Percentiles rank a stretch among this genome's conserved stretches.
These are phyloP conservation scores for Casuarina equisetifolia DNA, from an alignment of 306 rosid genomes.

Conservation along the genomic window DNA sequence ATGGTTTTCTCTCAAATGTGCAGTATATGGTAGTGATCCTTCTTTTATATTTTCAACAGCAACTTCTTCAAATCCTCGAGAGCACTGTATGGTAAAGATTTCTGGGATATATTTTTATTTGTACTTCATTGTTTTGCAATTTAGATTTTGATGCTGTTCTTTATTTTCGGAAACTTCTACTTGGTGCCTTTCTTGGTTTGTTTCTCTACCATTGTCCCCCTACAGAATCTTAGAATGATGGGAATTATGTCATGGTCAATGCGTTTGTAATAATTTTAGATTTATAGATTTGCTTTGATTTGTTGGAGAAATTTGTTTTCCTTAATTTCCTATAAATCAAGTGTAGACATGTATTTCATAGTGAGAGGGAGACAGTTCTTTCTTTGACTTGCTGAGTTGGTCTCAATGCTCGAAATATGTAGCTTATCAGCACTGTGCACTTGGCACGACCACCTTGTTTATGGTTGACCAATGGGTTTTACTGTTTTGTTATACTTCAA, in stretches of 20 bases:
- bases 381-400: slow-evolving; percentile 4
- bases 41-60: slow-evolving; percentile 89
- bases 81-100: slow-evolving; percentile 81
- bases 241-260: neutral
- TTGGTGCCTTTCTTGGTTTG: neutral
- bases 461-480: neutral
- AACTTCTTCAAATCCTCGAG: slow-evolving; percentile 85
- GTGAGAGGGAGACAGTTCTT: neutral
- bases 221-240: neutral
- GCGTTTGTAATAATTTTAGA: neutral
- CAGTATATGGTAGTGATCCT: slow-evolving; percentile 94
- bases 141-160: slow-evolving; percentile 15
- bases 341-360: neutral
- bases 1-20: slow-evolving; percentile 35
- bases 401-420: neutral
- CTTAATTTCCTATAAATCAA: neutral
- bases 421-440: neutral
- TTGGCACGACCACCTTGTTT: neutral
- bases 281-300: neutral
- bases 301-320: neutral
- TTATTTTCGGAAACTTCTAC: slow-evolving; percentile 9
- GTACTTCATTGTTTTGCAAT: slow-evolving; percentile 1
- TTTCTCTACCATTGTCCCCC: neutral
- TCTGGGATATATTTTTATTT: slow-evolving; percentile 4
- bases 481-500: neutral